phyloP scores from a whole-genome alignment of 768 basidiomycete genomes.

The Termitomyces sp. region DNA sequence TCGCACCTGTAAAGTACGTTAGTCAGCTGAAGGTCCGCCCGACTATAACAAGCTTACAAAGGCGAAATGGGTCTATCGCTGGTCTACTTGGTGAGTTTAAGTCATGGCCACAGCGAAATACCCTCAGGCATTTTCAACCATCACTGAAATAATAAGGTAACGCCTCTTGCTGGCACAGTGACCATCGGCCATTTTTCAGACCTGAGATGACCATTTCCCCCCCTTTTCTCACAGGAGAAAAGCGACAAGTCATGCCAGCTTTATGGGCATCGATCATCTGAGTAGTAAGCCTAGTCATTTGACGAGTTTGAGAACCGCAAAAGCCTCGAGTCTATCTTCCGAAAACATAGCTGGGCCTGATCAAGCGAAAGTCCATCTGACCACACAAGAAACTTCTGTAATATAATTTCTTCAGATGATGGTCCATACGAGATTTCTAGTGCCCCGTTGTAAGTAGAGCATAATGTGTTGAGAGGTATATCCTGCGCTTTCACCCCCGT shows the following conservation, averaged over 20 bases:
- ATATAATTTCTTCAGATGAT: too few relatives aligned
- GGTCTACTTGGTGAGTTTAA: too few relatives aligned
- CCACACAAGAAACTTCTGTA: neutral
- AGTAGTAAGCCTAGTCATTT: neutral
- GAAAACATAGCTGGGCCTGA: neutral
- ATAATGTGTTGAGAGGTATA: neutral
- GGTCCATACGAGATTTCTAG: too few relatives aligned
- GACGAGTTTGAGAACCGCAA: neutral
- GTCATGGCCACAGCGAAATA: neutral
- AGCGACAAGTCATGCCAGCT: too few relatives aligned
- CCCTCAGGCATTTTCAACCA: neutral
- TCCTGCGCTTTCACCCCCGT: neutral
- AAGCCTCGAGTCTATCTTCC: neutral
- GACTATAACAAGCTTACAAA: neutral
- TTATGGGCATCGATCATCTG: neutral
- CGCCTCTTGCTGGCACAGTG: neutral
- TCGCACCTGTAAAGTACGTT: neutral
- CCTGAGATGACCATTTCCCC: neutral
- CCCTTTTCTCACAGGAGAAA: neutral
- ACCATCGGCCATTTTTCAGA: neutral
- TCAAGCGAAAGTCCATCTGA: neutral
- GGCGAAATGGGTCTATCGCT: neutral
- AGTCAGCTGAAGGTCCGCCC: neutral
- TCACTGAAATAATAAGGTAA: neutral
- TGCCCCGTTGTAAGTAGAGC: neutral